A percentile compares a stretch with the other conserved stretches of the same genome.
Conservation (phyloP, 352 stramenopile species). For the Phytophthora pistaciae region DNA sequence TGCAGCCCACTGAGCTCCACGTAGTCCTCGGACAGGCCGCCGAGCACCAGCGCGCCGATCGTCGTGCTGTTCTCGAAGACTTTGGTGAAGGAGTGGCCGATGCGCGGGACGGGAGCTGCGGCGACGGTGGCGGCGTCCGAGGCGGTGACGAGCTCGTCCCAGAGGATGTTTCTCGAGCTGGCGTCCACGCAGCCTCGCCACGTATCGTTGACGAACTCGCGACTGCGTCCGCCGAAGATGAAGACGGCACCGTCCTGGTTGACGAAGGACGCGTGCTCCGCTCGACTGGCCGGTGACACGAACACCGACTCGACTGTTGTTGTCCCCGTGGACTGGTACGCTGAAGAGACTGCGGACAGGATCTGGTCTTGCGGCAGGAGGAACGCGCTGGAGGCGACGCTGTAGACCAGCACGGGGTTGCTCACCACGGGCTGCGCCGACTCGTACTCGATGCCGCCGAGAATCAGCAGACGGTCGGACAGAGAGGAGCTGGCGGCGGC, state of each 20-base stretch:
- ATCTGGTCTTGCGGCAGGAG: conserved; percentile 56
- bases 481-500: conserved; percentile 3
- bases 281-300: conserved; percentile 61
- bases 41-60: conserved; percentile 55
- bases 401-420: conserved; percentile 66
- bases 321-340: conserved; percentile 19
- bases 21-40: conserved; percentile 59
- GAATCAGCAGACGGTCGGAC: conserved; percentile 49
- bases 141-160: conserved; percentile 59
- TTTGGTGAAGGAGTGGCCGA: conserved; percentile 68
- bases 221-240: conserved; percentile 66
- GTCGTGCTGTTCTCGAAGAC: conserved; percentile 58
- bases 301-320: conserved; percentile 58
- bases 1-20: conserved; percentile 50
- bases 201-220: conserved; percentile 66
- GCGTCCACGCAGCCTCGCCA: conserved; percentile 69
- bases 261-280: conserved; percentile 62
- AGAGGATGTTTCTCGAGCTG: conserved; percentile 43
- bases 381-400: conserved; percentile 51
- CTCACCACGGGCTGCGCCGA: conserved; percentile 69
- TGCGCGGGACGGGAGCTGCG: conserved; percentile 46
- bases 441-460: conserved; percentile 78
- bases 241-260: conserved; percentile 41
- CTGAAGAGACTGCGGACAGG: conserved; percentile 44
- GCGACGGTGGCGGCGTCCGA: conserved; percentile 41